Percentiles rank a stretch among this genome's conserved stretches.
Evolutionary conservation across 306 rosid genomes (phyloP).

Genomic region (Gillenia trifoliata): DNA sequence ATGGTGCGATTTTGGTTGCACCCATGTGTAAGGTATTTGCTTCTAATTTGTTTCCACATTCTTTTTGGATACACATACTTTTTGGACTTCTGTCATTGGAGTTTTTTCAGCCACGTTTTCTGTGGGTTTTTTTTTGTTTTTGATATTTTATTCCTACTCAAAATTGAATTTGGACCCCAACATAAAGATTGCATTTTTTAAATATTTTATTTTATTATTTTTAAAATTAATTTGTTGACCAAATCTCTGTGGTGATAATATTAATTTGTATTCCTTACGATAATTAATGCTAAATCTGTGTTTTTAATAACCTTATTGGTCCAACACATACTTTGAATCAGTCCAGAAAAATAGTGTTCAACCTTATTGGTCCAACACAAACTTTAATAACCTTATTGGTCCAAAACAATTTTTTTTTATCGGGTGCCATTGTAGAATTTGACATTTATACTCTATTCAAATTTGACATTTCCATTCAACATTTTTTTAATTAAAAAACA

Average conservation of each 20-base stretch:
- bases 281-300: neutral
- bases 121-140: neutral
- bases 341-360: neutral
- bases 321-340: neutral
- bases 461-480: neutral
- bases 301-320: neutral
- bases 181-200: neutral
- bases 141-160: neutral
- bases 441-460: no score
- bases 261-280: constrained; percentile 1
- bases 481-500: neutral
- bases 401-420: neutral
- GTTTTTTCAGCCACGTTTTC: neutral
- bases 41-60: neutral
- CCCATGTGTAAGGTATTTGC: constrained; percentile 90
- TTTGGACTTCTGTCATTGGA: neutral
- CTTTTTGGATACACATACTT: neutral
- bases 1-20: constrained; percentile 85
- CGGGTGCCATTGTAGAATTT: neutral
- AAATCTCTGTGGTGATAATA: neutral
- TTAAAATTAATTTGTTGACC: constrained; percentile 5
- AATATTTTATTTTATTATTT: neutral
- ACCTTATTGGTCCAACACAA: neutral
- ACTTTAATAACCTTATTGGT: neutral
- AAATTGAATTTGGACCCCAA: neutral